Percentiles rank a stretch among this genome's conserved stretches.
Evolutionary conservation across 2,329 filamentous ascomycete species (phyloP).

Genomic region (Penicillium thymicola): DNA sequence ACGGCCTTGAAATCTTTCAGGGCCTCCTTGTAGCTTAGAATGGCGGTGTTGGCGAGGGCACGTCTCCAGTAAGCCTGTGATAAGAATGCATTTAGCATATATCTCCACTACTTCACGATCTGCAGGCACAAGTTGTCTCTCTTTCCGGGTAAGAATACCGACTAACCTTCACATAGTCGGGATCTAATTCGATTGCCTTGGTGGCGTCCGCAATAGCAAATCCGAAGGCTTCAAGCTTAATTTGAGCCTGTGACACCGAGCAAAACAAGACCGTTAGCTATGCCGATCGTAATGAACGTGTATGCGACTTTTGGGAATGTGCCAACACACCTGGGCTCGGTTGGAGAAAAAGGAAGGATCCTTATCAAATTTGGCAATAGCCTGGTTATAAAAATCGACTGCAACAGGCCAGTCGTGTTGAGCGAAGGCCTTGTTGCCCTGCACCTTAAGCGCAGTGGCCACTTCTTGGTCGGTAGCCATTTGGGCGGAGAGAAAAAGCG

Average conservation of each 20-base stretch:
- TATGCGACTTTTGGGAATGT: slow-evolving; percentile 10
- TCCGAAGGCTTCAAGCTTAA: slow-evolving; percentile 93
- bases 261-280: slow-evolving; percentile 1
- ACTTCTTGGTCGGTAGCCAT: slow-evolving; percentile 56
- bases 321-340: slow-evolving; percentile 73
- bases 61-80: slow-evolving; percentile 85
- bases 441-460: slow-evolving; percentile 81
- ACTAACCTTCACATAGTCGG: slow-evolving; percentile 78
- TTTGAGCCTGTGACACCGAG: slow-evolving; percentile 64
- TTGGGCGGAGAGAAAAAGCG: slow-evolving; percentile 16
- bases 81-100: not conserved
- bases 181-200: slow-evolving; percentile 85
- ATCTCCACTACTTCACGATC: not conserved
- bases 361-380: slow-evolving; percentile 76
- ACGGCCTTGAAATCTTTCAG: slow-evolving; percentile 90
- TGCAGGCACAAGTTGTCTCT: not conserved
- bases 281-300: not conserved
- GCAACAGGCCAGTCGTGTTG: slow-evolving; percentile 81
- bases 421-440: slow-evolving; percentile 91
- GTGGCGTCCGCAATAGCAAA: slow-evolving; percentile 88
- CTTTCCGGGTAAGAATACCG: slow-evolving; percentile 1
- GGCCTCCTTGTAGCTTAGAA: slow-evolving; percentile 82
- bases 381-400: slow-evolving; percentile 78
- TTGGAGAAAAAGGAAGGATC: slow-evolving; percentile 93
- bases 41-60: slow-evolving; percentile 86